A percentile compares a stretch with the other conserved stretches of the same genome.
Conservation (phyloP, 179 eudicot genomes). For the Silene vulgaris region DNA sequence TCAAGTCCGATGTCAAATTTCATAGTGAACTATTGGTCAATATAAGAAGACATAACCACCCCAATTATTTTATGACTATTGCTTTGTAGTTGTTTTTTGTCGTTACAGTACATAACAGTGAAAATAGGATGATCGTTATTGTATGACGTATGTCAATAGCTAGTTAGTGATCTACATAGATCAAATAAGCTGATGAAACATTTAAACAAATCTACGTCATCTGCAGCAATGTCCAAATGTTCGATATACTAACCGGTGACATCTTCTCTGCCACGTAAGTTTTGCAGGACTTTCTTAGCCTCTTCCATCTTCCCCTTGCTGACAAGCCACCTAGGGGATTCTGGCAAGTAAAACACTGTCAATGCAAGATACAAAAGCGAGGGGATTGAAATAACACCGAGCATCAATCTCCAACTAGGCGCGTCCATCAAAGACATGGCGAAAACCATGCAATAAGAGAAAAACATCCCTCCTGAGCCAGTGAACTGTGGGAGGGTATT, state of each 20-base stretch:
- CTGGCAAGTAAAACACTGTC: conserved; percentile 52
- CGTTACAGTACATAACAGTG: not conserved
- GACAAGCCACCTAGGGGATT: conserved; percentile 70
- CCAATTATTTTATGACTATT: too few relatives aligned
- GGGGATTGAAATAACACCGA: conserved; percentile 63
- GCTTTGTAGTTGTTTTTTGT: too few relatives aligned
- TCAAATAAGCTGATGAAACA: not conserved
- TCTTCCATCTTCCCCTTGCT: conserved; percentile 71
- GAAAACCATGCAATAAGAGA: conserved; percentile 65
- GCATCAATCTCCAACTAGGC: conserved; percentile 76
- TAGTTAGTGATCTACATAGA: not conserved
- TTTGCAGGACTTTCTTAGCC: conserved; percentile 56
- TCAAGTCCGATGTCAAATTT: not conserved
- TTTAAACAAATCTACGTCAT: not conserved
- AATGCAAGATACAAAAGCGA: conserved; percentile 47
- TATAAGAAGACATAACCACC: not conserved
- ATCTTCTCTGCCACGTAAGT: conserved; percentile 58
- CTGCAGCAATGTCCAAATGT: not conserved
- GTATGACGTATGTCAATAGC: not conserved
- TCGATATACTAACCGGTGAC: conserved; percentile 45
- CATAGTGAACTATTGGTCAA: not conserved
- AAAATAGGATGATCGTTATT: not conserved
- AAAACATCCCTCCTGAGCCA: conserved; percentile 66
- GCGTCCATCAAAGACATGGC: conserved; percentile 57
- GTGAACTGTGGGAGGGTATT: conserved; percentile 79